Evolutionary conservation across 495 filamentous ascomycete species (phyloP).

Genomic region (Immersiella caudata): DNA sequence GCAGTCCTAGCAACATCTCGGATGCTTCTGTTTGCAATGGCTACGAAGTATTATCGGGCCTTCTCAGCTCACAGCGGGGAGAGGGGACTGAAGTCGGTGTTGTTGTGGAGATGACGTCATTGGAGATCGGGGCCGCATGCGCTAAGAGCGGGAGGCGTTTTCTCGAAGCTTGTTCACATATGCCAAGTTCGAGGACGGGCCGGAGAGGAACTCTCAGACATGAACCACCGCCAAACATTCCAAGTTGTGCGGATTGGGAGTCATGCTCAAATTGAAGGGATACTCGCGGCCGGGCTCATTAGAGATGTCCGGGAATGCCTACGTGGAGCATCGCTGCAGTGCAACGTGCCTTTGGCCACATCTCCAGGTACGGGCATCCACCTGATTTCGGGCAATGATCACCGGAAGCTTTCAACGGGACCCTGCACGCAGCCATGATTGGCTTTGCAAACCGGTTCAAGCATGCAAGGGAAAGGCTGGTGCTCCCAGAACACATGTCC

Average conservation of each 20-base stretch:
- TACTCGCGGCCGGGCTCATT: neutral
- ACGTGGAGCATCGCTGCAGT: neutral
- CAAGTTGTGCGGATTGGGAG: neutral
- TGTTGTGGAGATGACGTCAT: neutral
- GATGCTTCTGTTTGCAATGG: neutral
- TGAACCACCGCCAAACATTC: neutral
- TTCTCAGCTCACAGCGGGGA: neutral
- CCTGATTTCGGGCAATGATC: neutral
- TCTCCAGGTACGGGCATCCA: neutral
- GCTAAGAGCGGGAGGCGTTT: slow-evolving; percentile 15
- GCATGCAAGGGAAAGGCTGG: neutral
- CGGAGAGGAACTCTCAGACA: neutral
- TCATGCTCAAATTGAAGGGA: neutral
- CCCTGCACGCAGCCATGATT: neutral
- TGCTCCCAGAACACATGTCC: neutral
- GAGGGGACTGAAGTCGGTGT: neutral
- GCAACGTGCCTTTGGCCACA: neutral
- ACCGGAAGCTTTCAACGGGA: neutral
- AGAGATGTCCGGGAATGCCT: neutral
- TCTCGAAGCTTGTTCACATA: slow-evolving; percentile 2
- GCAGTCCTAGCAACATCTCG: neutral
- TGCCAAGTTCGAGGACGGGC: neutral
- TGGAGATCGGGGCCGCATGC: neutral
- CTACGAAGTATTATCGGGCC: neutral
- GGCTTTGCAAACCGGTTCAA: neutral